Conservation (phyloP, 169 alveolate species). For the Eimeria falciformis region DNA sequence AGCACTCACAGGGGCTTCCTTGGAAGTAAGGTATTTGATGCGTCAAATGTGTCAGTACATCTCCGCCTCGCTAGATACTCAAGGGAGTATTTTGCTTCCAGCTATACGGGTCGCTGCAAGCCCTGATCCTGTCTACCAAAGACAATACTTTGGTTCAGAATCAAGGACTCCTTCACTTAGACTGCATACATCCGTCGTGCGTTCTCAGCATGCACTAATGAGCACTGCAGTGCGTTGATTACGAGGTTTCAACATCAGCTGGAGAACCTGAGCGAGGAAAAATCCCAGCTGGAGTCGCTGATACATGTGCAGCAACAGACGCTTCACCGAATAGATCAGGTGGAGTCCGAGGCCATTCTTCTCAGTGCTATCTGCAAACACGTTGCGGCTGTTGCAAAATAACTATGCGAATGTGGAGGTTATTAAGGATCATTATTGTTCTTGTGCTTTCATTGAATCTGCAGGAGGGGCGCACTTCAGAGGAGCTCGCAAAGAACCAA, state of each 20-base stretch:
- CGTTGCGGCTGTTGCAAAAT: neutral
- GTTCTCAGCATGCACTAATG: slow-evolving; percentile 60
- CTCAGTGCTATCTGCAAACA: neutral
- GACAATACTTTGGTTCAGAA: too few relatives aligned
- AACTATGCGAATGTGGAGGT: neutral
- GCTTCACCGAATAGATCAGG: slow-evolving; percentile 71
- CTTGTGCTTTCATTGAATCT: neutral
- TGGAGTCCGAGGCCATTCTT: neutral
- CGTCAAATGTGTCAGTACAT: neutral
- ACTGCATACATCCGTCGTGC: too few relatives aligned
- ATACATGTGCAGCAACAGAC: slow-evolving; percentile 67
- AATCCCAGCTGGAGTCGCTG: slow-evolving; percentile 68
- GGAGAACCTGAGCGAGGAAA: slow-evolving; percentile 69
- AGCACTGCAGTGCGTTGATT: slow-evolving; percentile 60
- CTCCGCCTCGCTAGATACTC: too few relatives aligned
- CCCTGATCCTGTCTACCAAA: too few relatives aligned
- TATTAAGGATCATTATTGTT: neutral
- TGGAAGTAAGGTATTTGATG: neutral
- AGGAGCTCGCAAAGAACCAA: slow-evolving; percentile 46
- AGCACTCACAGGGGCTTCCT: slow-evolving; percentile 67
- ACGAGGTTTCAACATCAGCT: slow-evolving; percentile 68
- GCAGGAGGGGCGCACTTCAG: slow-evolving; percentile 64
- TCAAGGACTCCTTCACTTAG: too few relatives aligned
- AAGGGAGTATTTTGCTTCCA: too few relatives aligned
- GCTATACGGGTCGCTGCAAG: too few relatives aligned